Evolutionary conservation across 805 yeast species (phyloP).

Genomic region (Saccharomyces jurei): DNA sequence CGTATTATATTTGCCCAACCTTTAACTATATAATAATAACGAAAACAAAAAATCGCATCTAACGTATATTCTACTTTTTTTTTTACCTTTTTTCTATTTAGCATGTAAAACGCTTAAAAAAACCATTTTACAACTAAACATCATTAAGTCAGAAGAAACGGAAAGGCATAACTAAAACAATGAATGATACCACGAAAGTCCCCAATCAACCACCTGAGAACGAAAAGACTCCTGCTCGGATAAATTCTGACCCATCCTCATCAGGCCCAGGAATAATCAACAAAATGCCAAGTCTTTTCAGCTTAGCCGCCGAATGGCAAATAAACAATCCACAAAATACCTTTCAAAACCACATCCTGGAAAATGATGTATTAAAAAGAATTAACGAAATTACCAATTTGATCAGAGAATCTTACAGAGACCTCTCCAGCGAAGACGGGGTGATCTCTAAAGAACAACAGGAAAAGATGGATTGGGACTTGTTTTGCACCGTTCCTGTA

Average conservation of each 20-base stretch:
- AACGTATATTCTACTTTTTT: background rate
- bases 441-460: conserved; percentile 1
- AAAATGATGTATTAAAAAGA: conserved; percentile 12
- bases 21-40: background rate
- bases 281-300: background rate
- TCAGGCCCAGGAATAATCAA: background rate
- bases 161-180: background rate
- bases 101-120: background rate
- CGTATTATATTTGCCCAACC: background rate
- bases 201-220: background rate
- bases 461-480: conserved; percentile 25
- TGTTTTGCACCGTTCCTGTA: conserved; percentile 24
- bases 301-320: conserved; percentile 24
- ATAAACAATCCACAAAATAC: conserved; percentile 8
- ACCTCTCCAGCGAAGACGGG: conserved; percentile 4
- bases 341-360: conserved; percentile 9
- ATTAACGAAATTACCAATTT: conserved; percentile 12
- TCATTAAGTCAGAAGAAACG: background rate
- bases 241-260: background rate
- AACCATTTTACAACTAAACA: background rate
- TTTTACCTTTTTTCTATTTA: background rate
- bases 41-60: background rate
- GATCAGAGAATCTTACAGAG: conserved; percentile 4
- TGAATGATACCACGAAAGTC: background rate
- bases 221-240: background rate